These are phyloP conservation scores for Sugiyamaella neomexicana DNA, from an alignment of 1,139 yeast genomes.

Conservation along the genomic window DNA sequence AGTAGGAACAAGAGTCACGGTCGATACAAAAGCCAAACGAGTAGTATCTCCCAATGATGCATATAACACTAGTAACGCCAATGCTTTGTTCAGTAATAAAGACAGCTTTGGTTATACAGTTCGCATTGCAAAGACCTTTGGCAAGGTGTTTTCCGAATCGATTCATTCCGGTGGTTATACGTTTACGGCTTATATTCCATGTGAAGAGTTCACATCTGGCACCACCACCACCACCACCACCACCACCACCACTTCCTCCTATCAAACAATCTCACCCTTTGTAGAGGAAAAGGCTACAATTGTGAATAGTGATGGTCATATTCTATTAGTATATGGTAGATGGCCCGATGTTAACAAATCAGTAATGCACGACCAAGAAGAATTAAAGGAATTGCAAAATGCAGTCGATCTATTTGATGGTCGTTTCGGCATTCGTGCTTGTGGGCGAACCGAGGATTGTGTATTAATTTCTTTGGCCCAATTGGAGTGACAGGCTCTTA, in stretches of 20 bases:
- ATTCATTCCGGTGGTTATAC: constrained; percentile 69
- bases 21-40: constrained; percentile 59
- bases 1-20: constrained; percentile 76
- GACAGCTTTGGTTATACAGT: constrained; percentile 69
- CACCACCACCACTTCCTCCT: constrained; percentile 6
- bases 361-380: constrained; percentile 50
- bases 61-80: constrained; percentile 39
- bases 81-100: constrained; percentile 39
- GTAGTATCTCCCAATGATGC: constrained; percentile 75
- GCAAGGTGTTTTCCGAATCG: constrained; percentile 69
- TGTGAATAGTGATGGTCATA: constrained; percentile 34
- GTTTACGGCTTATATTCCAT: constrained; percentile 60
- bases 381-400: constrained; percentile 54
- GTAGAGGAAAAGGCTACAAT: constrained; percentile 19
- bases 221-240: constrained; percentile 2
- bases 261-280: constrained; percentile 11
- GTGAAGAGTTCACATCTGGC: constrained; percentile 51
- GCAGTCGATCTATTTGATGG: constrained; percentile 71
- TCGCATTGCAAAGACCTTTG: constrained; percentile 61
- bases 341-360: constrained; percentile 57
- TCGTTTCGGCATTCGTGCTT: constrained; percentile 52
- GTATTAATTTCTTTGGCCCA: constrained; percentile 54
- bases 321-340: constrained; percentile 62
- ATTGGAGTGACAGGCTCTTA: constrained; percentile 4
- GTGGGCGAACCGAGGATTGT: constrained; percentile 70